Conservation (phyloP, 192 early-diverging fungal species). For the Gamsiella multidivaricata region DNA sequence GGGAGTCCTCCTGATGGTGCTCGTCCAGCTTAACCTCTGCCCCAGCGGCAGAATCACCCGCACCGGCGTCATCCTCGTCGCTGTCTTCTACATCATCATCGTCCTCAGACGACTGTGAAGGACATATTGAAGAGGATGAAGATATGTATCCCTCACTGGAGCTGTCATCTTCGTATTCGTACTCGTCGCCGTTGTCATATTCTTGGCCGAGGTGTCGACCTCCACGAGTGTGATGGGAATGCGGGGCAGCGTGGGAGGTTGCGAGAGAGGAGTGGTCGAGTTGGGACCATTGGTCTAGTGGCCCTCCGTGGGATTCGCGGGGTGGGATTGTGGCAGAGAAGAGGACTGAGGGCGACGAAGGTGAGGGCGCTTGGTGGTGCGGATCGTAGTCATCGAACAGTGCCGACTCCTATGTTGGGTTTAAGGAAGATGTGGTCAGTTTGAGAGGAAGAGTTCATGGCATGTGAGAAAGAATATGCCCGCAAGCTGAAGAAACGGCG, state of each 20-base stretch:
- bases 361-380: slow-evolving; percentile 38
- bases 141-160: slow-evolving; percentile 36
- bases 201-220: slow-evolving; percentile 22
- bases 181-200: slow-evolving; percentile 10
- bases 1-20: slow-evolving; percentile 5
- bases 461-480: neutral
- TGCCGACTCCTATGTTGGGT: neutral
- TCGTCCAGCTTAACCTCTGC: slow-evolving; percentile 1
- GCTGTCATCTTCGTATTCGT: slow-evolving; percentile 8
- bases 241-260: too few relatives aligned
- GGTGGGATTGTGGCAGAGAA: slow-evolving; percentile 16
- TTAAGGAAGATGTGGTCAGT: too few relatives aligned
- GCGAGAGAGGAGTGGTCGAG: slow-evolving; percentile 11
- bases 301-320: slow-evolving; percentile 6
- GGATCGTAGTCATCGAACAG: slow-evolving; percentile 18
- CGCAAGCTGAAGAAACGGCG: neutral
- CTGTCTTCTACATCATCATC: slow-evolving; percentile 33
- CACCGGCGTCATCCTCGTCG: slow-evolving; percentile 12
- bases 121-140: slow-evolving; percentile 18
- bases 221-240: slow-evolving; percentile 6
- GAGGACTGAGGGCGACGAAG: slow-evolving; percentile 42
- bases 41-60: slow-evolving; percentile 1
- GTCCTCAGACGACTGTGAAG: slow-evolving; percentile 33
- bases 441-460: neutral
- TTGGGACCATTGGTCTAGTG: slow-evolving; percentile 40